Percentiles rank a stretch among this genome's conserved stretches.
phyloP scores from a whole-genome alignment of 2,329 filamentous ascomycete genomes.

The Fusarium fracticaudum region DNA sequence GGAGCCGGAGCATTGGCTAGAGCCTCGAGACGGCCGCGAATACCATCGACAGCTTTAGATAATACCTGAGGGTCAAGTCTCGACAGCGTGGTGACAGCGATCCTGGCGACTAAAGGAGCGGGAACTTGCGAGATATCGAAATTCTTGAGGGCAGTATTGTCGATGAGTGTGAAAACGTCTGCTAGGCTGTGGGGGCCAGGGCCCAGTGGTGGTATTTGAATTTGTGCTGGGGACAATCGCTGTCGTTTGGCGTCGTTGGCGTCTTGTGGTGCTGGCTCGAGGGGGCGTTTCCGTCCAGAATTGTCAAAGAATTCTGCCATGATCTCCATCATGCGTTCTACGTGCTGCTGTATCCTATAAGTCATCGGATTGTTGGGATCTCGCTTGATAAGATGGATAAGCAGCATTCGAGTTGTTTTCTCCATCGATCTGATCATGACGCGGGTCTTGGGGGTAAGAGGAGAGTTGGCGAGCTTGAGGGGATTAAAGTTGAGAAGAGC shows the following conservation, averaged over 20 bases:
- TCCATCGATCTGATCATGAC: conserved; percentile 94
- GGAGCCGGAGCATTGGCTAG: conserved; percentile 58
- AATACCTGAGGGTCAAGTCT: conserved; percentile 76
- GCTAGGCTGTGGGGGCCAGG: conserved; percentile 81
- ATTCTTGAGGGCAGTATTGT: conserved; percentile 74
- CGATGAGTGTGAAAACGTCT: conserved; percentile 86
- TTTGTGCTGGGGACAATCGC: conserved; percentile 61
- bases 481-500: conserved; percentile 93
- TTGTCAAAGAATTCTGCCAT: conserved; percentile 85
- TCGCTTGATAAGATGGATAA: conserved; percentile 86
- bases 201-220: conserved; percentile 75
- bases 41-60: conserved; percentile 75
- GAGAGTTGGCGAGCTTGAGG: conserved; percentile 78
- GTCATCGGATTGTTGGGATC: conserved; percentile 82
- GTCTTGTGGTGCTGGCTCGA: conserved; percentile 75
- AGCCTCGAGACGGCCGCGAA: conserved; percentile 60
- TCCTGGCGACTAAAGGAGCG: conserved; percentile 77
- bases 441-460: conserved; percentile 80
- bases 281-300: conserved; percentile 77
- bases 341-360: conserved; percentile 84
- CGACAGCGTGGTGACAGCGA: conserved; percentile 81
- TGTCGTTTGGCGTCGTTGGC: conserved; percentile 86
- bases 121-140: conserved; percentile 89
- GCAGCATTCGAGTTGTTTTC: conserved; percentile 84
- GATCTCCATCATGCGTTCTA: conserved; percentile 83